Base-by-base conservation (phyloP, 192 early-diverging fungal species). In the Lobosporangium transversale region DNA sequence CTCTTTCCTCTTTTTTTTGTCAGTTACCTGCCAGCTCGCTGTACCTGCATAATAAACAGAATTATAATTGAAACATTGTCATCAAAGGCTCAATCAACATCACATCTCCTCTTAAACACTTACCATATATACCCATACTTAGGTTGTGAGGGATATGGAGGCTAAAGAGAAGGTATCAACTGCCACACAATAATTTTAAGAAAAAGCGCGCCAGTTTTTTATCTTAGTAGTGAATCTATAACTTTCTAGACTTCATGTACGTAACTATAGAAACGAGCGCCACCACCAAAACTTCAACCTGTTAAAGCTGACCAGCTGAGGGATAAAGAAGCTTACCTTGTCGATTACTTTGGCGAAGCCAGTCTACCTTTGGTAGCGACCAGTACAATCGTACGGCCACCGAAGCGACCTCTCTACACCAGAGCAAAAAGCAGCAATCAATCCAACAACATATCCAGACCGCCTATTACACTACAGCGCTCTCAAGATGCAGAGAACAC, bases 311-410 rank as follows among this genome's bases (percentile, higher is more conserved):
- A n/a, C 21, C 61, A 23, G 15, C 21, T 40, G 15, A 58, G 53
- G 45, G 62, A 73, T 14, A 73, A 44, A 43, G 55, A 59, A 30
- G 70, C 70, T 7, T 63, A 73, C 50, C 56, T 73, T 15, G 62
- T 55, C 3, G 70, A 57, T 20, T 73, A 73, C 49, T 73, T 73
- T 73, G 70, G 70, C 40, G 55, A 64, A 18, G 61, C 35, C 12
- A 59, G 70, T 23, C 27, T 65, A 18, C 56, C 62, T 1, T 53
- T 53, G 3, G 4, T 11, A 23, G 24, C 26, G 12, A 11, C 37
- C 6, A 54, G 42, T n/a, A 18, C 48, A 11, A 24, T 57, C n/a
- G 24, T 42, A 45, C 63, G 63, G 33, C 63, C 63, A 2, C 53
- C 56, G 47, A 53, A 68, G 24, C 66, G 56, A n/a, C 20, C 57